A percentile compares a stretch with the other conserved stretches of the same genome.
phyloP scores from a whole-genome alignment of 2,329 filamentous ascomycete genomes.

The Arachnomyces sp. region DNA sequence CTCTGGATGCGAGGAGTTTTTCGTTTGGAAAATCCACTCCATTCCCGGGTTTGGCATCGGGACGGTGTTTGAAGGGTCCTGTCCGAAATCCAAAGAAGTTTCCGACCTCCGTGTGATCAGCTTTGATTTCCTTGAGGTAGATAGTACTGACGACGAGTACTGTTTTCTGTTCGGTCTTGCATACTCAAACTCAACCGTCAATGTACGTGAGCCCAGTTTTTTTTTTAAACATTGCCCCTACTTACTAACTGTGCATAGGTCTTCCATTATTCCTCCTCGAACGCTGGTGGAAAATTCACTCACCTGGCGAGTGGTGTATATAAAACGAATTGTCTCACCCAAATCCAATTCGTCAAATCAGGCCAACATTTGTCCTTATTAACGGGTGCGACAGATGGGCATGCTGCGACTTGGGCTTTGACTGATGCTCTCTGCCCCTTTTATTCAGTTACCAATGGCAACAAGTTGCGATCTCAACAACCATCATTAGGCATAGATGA shows the following conservation, averaged over 20 bases:
- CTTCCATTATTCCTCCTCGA: slow-evolving; percentile 32
- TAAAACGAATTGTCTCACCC: slow-evolving; percentile 67
- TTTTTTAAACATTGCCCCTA: slow-evolving; percentile 11
- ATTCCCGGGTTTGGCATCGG: slow-evolving; percentile 48
- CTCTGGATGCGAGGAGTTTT: slow-evolving; percentile 81
- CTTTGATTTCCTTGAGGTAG: slow-evolving; percentile 52
- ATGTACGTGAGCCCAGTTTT: slow-evolving; percentile 31
- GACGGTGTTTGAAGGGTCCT: slow-evolving; percentile 43
- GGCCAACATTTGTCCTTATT: slow-evolving; percentile 37
- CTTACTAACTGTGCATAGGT: slow-evolving; percentile 27
- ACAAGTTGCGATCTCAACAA: slow-evolving; percentile 13
- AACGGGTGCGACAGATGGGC: slow-evolving; percentile 77
- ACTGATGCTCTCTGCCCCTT: slow-evolving; percentile 20
- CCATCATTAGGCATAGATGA: slow-evolving; percentile 17
- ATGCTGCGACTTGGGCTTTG: slow-evolving; percentile 55
- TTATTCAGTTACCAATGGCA: slow-evolving; percentile 18
- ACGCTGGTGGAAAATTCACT: slow-evolving; percentile 18
- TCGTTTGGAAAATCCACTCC: slow-evolving; percentile 62
- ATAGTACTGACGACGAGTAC: slow-evolving; percentile 16
- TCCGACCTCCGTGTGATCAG: slow-evolving; percentile 71
- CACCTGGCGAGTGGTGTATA: slow-evolving; percentile 51
- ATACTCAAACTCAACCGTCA: slow-evolving; percentile 76
- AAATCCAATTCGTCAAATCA: slow-evolving; percentile 39
- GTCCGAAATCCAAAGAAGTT: slow-evolving; percentile 40
- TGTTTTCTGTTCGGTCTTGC: slow-evolving; percentile 59